A percentile compares a stretch with the other conserved stretches of the same genome.
These are phyloP conservation scores for Monosporascus cannonballus DNA, from an alignment of 2,329 filamentous ascomycete genomes.

Conservation along the genomic window DNA sequence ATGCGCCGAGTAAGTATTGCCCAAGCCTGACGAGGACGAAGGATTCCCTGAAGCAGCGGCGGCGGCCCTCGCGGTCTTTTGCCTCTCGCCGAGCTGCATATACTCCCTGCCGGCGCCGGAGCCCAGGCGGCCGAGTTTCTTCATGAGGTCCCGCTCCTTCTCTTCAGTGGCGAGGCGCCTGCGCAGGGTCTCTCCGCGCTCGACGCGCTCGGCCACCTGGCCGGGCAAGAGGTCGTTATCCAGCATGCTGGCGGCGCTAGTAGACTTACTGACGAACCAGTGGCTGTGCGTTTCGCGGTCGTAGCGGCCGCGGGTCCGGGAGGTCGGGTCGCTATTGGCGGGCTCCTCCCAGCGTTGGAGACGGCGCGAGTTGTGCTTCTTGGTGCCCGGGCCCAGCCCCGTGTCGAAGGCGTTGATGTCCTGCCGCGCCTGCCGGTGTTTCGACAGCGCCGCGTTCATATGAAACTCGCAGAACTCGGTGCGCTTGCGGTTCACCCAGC, in stretches of 20 bases:
- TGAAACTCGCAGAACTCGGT: slow-evolving; percentile 93
- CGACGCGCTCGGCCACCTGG: slow-evolving; percentile 50
- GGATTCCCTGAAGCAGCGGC: not conserved
- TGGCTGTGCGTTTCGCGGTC: slow-evolving; percentile 53
- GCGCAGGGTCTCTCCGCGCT: slow-evolving; percentile 60
- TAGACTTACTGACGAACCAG: slow-evolving; percentile 47
- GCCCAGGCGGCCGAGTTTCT: slow-evolving; percentile 58
- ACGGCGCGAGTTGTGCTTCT: slow-evolving; percentile 25
- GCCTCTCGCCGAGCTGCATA: slow-evolving; percentile 40
- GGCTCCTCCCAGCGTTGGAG: slow-evolving; percentile 14
- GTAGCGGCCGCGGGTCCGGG: slow-evolving; percentile 38
- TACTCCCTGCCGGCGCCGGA: slow-evolving; percentile 65
- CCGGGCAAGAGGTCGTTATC: slow-evolving; percentile 49
- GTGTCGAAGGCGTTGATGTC: slow-evolving; percentile 32
- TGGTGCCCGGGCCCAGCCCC: slow-evolving; percentile 37
- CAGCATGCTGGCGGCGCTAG: slow-evolving; percentile 55
- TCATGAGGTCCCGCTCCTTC: slow-evolving; percentile 66
- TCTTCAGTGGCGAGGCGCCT: slow-evolving; percentile 60
- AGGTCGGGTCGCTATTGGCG: slow-evolving; percentile 18
- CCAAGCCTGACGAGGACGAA: too few species aligned
- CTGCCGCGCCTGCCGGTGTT: slow-evolving; percentile 37
- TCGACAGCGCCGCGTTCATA: slow-evolving; percentile 73
- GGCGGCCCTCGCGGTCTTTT: slow-evolving; percentile 7
- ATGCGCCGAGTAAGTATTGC: too few species aligned
- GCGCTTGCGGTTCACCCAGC: slow-evolving; percentile 83